Base-by-base conservation (phyloP, 2,329 filamentous ascomycete genomes). In the Podosphaera fusca region DNA sequence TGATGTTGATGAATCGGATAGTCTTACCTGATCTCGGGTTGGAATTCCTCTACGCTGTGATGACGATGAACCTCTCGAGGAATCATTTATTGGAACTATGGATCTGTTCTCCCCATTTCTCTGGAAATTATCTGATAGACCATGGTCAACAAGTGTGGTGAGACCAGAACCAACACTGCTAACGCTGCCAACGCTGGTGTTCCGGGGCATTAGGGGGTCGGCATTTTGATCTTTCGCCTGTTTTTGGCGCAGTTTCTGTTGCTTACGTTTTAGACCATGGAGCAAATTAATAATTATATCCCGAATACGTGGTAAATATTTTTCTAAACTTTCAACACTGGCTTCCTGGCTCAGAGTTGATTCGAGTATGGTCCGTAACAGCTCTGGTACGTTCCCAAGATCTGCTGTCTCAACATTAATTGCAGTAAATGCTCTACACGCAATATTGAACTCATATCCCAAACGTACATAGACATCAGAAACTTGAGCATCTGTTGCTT, bases 361-460 rank as follows among this genome's bases (percentile, higher is more conserved):
- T 70, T 98, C 92, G 57, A 98, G 78, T 58, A 98, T 96, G 59
- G 82, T 82, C 64, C 92, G 82, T 61, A 98, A 72, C 59, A 89
- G 75, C 68, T 98, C 92, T 4, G 92, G 92, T 2, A 98, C 92
- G 63, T 95, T 95, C 58, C 92, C 92, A 10, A 98, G 76, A 69
- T 98, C 92, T 33, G 81, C 80, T 1, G 89, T 95, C 66, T 98
- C 92, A 61, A 98, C 92, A 60, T 94, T 92, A 66, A 98, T 98
- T 58, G 89, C 87, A 65, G 87, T 87, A 71, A 98, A 98, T 60
- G 92, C 90, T 57, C 92, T 84, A 70, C 90, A 96, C 34, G 92
- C 92, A 74, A 98, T 92, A 71, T 98, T 98, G 76, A 98, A 98
- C 71, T 98, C 92, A 71, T 98, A 98, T 52, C 92, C 92, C 60